Evolutionary conservation across 768 basidiomycete genomes (phyloP).

Genomic region (Boletus subparvulus): DNA sequence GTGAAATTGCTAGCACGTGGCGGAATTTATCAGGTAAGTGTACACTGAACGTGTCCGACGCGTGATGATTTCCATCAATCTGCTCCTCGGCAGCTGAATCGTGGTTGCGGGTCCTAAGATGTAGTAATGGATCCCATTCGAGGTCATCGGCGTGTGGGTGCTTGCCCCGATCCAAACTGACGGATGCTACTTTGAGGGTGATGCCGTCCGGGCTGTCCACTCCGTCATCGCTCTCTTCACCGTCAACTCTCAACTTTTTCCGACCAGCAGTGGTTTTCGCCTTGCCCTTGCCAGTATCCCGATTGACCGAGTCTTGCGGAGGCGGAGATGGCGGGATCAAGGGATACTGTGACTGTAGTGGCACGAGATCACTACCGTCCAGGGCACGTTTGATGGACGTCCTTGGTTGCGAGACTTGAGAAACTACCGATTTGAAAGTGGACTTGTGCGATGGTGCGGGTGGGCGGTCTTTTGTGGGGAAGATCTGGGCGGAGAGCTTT

Average conservation of each 20-base stretch:
- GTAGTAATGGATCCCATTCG: slow-evolving; percentile 33
- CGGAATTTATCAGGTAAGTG: slow-evolving; percentile 67
- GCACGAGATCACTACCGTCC: slow-evolving; percentile 30
- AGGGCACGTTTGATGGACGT: slow-evolving; percentile 47
- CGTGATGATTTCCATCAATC: slow-evolving; percentile 34
- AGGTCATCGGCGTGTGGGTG: slow-evolving; percentile 16
- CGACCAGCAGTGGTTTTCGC: slow-evolving; percentile 35
- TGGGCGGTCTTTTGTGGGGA: slow-evolving; percentile 9
- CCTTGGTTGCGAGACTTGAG: slow-evolving; percentile 16
- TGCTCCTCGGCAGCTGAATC: slow-evolving; percentile 13
- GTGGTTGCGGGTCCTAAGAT: slow-evolving; percentile 24
- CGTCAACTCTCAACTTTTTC: slow-evolving; percentile 52
- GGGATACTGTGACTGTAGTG: slow-evolving; percentile 21
- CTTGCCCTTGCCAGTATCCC: slow-evolving; percentile 42
- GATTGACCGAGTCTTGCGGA: slow-evolving; percentile 33
- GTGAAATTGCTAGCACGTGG: slow-evolving; percentile 61
- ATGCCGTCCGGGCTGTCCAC: slow-evolving; percentile 19
- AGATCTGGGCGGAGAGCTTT: slow-evolving; percentile 7
- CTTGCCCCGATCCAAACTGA: slow-evolving; percentile 15
- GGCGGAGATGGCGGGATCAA: slow-evolving; percentile 75
- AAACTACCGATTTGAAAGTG: not conserved
- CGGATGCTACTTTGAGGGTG: slow-evolving; percentile 21
- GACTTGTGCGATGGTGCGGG: not conserved
- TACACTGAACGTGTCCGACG: slow-evolving; percentile 45
- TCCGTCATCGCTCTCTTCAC: slow-evolving; percentile 29